These are phyloP conservation scores for Pestalotiopsis sp. DNA, from an alignment of 2,329 filamentous ascomycete genomes.

Conservation along the genomic window DNA sequence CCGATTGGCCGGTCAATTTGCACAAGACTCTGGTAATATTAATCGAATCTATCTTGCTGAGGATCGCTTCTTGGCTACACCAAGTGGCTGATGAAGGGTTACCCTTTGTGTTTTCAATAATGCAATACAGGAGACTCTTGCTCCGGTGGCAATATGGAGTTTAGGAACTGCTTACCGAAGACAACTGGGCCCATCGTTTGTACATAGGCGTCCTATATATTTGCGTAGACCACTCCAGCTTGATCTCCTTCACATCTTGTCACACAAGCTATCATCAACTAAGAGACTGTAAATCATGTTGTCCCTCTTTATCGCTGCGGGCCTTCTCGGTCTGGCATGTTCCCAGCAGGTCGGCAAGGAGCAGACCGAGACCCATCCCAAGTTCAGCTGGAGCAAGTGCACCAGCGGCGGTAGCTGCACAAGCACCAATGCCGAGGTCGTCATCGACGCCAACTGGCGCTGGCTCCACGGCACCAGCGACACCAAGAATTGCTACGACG, in stretches of 20 bases:
- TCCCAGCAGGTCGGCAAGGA: constrained; percentile 48
- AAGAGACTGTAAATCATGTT: constrained; percentile 26
- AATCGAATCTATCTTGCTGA: neutral
- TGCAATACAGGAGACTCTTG: neutral
- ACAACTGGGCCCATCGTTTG: neutral
- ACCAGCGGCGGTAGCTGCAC: constrained; percentile 45
- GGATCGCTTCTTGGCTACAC: neutral
- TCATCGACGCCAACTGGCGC: constrained; percentile 57
- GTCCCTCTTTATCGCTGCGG: constrained; percentile 31
- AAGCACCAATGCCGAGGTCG: constrained; percentile 45
- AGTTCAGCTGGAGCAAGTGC: constrained; percentile 51
- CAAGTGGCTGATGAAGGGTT: neutral
- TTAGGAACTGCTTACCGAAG: neutral
- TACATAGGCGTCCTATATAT: neutral
- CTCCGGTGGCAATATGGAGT: constrained; percentile 6
- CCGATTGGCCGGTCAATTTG: neutral
- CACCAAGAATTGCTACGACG: constrained; percentile 53
- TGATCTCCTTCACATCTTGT: neutral
- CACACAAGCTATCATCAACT: neutral
- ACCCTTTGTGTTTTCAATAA: neutral
- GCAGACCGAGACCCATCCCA: constrained; percentile 47
- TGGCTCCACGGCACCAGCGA: constrained; percentile 47
- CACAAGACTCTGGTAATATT: neutral
- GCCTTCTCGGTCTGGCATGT: constrained; percentile 39
- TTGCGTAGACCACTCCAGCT: no score